Evolutionary conservation across 2,329 filamentous ascomycete genomes (phyloP).

Genomic region (Dactylellina leptospora): DNA sequence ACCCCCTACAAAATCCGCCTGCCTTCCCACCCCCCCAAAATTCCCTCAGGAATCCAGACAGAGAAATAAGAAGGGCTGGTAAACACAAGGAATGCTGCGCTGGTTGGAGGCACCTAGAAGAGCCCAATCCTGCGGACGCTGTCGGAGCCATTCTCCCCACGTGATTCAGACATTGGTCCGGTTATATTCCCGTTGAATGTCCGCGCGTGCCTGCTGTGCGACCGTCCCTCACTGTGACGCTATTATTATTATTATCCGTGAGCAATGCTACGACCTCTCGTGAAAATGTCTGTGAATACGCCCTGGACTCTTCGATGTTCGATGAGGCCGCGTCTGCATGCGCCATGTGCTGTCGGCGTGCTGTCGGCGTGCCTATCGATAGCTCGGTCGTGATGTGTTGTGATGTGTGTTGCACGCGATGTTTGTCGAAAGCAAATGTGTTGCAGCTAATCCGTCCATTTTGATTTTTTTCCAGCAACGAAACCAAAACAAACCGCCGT

Average conservation of each 20-base stretch:
- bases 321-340: no score
- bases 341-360: no score
- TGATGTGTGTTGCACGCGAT: constrained; percentile 14
- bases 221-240: no score
- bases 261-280: no score
- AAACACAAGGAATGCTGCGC: not conserved
- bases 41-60: constrained; percentile 40
- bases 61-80: constrained; percentile 3
- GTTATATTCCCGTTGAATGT: not conserved
- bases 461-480: not conserved
- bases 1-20: constrained; percentile 48
- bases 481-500: constrained; percentile 52
- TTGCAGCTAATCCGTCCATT: not conserved
- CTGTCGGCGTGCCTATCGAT: not conserved
- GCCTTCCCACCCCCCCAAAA: constrained; percentile 27
- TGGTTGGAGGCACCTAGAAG: not conserved
- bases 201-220: not conserved
- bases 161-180: not conserved
- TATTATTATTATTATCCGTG: no score
- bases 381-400: not conserved
- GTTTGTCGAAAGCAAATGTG: constrained; percentile 15
- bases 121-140: not conserved
- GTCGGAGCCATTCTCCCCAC: constrained; percentile 15
- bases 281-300: no score
- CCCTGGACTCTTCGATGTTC: no score